Percentiles rank a stretch among this genome's conserved stretches.
Evolutionary conservation across 805 yeast genomes (phyloP).

Genomic region (Nakazawaea holstii): DNA sequence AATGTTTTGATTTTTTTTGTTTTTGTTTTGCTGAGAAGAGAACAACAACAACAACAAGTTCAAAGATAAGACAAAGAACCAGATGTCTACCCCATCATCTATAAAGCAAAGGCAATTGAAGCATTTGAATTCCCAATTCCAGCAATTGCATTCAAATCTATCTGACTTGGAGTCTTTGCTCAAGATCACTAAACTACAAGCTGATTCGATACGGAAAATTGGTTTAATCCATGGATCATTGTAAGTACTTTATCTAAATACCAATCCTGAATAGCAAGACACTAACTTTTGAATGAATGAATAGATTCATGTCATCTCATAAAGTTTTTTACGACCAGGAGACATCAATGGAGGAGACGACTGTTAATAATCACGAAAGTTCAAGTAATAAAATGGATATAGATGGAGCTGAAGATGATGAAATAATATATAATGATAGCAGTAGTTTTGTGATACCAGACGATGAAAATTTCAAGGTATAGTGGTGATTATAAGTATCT

Average conservation of each 20-base stretch:
- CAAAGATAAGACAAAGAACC: not conserved
- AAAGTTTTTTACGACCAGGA: slow-evolving; percentile 10
- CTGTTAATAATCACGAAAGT: not conserved
- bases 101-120: slow-evolving; percentile 28
- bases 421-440: not conserved
- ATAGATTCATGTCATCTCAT: slow-evolving; percentile 9
- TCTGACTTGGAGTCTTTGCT: slow-evolving; percentile 33
- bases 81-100: slow-evolving; percentile 6
- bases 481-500: too few relatives aligned
- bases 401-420: too few relatives aligned
- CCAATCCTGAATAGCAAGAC: too few relatives aligned
- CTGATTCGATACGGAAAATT: slow-evolving; percentile 30
- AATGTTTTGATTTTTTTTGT: not conserved
- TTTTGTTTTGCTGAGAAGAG: too few relatives aligned
- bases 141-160: slow-evolving; percentile 34
- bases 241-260: slow-evolving; percentile 12
- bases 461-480: not conserved
- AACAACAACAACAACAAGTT: not conserved
- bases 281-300: too few relatives aligned
- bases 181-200: slow-evolving; percentile 32
- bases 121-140: slow-evolving; percentile 27
- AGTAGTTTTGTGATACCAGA: slow-evolving; percentile 3
- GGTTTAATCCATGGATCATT: slow-evolving; percentile 39
- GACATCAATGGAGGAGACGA: not conserved
- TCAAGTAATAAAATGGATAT: too few relatives aligned